Base-by-base conservation (phyloP, 1,139 yeast genomes). In the Nakaseomyces delphensis region DNA sequence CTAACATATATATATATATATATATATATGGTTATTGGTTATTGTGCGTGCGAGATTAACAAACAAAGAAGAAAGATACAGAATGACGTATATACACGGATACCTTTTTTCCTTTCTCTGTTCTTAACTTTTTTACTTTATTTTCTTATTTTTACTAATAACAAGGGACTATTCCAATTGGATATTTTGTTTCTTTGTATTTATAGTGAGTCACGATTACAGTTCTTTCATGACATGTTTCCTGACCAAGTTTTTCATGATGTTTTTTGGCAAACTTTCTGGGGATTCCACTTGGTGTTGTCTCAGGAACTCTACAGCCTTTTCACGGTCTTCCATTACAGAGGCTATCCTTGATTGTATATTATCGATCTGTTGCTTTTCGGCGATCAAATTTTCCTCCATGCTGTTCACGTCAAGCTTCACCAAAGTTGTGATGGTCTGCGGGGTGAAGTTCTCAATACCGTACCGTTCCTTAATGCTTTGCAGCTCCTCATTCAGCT, bases 361-460 rank as follows among this genome's bases (percentile, higher is more conserved):
- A 33, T 50, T 49, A 11, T 60, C 63, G 38, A 65, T 67, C 20
- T 52, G 46, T 3, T 48, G 46, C 24, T 50, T 53, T 38, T 64
- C 55, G 7, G 50, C 37, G 3, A 53, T 50, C 10, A 64, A 47
- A 36, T 63, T 54, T 1, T 55, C 51, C 43, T 67, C 68, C 43
- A 72, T 56, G 10, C 60, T 50, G 44, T 65, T 62, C 38, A 76
- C 51, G 43, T 71, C 68, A 36, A 71, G 57, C 27, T 62, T 56
- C 32, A 71, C 51, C 41, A 57, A 57, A 50, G 39, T 65, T 58
- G 49, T 69, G 61, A 53, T 45, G 2, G 57, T 52, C 32, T 54
- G 69, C 52, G 69, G 74, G 28, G 87, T 84, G 79, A 86, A 80
- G 44, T 77, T 67, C 38, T 68, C 64, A 43, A 82, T 74, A 37